These are phyloP conservation scores for Cercospora sp. DNA, from an alignment of 2,329 filamentous ascomycete species.

Conservation along the genomic window DNA sequence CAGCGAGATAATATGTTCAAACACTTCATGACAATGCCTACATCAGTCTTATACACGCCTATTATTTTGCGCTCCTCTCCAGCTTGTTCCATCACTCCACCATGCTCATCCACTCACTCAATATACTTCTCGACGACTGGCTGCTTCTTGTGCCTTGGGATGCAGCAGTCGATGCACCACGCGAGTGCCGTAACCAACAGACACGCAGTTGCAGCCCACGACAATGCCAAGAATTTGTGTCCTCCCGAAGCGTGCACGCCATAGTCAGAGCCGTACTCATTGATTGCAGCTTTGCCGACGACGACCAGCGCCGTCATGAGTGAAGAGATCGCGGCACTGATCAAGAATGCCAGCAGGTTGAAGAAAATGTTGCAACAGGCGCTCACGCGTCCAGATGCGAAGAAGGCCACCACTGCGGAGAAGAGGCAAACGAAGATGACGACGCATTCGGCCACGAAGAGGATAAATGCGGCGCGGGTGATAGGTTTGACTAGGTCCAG, in stretches of 20 bases:
- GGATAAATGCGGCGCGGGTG: constrained; percentile 55
- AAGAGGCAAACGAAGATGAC: constrained; percentile 55
- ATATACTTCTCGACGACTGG: neutral
- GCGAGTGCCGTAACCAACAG: neutral
- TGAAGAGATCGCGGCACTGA: constrained; percentile 71
- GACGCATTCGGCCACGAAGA: constrained; percentile 56
- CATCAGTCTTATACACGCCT: neutral
- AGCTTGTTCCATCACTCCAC: neutral
- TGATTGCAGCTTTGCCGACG: constrained; percentile 56
- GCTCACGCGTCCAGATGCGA: constrained; percentile 48
- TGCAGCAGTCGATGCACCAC: constrained; percentile 1
- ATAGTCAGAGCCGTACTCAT: constrained; percentile 47
- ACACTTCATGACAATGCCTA: neutral
- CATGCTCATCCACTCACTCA: neutral
- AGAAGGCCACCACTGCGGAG: constrained; percentile 47
- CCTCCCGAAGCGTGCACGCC: neutral
- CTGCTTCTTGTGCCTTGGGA: neutral
- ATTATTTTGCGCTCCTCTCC: neutral
- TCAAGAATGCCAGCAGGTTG: constrained; percentile 53
- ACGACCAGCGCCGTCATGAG: constrained; percentile 65
- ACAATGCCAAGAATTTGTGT: neutral
- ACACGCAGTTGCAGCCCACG: neutral
- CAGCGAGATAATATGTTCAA: neutral
- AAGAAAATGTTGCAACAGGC: constrained; percentile 54
- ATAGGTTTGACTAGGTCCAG: constrained; percentile 54